Evolutionary conservation across 2,329 filamentous ascomycete genomes (phyloP), one percentile per base, ranked within the genome.

Genomic region (Trichoderma asperellum): DNA sequence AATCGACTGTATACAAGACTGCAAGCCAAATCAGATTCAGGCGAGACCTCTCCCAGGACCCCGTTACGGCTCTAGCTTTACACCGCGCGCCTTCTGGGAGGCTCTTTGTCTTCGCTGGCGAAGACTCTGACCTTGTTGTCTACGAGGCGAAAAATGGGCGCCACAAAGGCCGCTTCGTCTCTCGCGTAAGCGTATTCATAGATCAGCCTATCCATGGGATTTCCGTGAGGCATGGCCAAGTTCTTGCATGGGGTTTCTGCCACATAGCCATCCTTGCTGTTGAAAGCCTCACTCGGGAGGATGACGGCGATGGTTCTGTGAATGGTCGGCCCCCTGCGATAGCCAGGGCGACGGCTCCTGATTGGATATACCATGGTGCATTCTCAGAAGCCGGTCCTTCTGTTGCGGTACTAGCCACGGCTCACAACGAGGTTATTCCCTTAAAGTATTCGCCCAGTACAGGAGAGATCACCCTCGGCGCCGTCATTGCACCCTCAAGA

Each of bases 371-470:
- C 73, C 88, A 92, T 77, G 90, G 86, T 43, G 81, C 83, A 40
- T 79, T 90, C 68, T 86, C 85, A 59, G 82, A 86, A 5, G 76
- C 77, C 53, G 75, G 80, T 34, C 70, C 74, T 1, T 75, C 76
- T 34, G 77, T 79, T 12, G 88, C 87, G 18, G 88, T 88, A 18
- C 79, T 96, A 12, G 84, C 96, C 18, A 97, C 94, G 2, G 93
- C 95, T 1, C 94, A 98, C 79, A 97, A 98, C 83, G 90, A 93
- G 61, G 83, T 96, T 5, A 78, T 92, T 7, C 83, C 83, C 35
- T 77, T 91, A 24, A 74, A 72, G 11, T 71, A 77, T 6, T 73
- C 80, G n/a, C 70, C 32, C 69, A 75, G 24, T 7, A 74, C 75
- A 24, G 72, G 68, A 14, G 68, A 62, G 0, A 77, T 85, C 16